Evolutionary conservation across 192 early-diverging fungal genomes (phyloP), one percentile per base, ranked within the genome.

Genomic region (Diversispora eburnea): DNA sequence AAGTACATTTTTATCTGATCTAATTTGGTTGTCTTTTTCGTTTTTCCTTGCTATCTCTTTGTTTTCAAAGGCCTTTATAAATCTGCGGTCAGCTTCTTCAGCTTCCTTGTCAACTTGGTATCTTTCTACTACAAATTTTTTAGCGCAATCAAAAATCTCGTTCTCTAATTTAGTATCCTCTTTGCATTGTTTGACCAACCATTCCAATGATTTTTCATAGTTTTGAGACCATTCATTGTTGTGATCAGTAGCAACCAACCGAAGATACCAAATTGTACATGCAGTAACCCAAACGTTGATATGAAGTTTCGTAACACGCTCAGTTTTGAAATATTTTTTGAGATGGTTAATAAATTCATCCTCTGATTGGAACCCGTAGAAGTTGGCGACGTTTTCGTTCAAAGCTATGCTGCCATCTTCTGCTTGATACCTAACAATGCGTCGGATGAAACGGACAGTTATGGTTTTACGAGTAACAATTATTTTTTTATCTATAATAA

Each of bases 211-310:
- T 47, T 61, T 48, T 15, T 73, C 71, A 55, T 62, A 73, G 0
- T 39, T 2, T 3, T 15, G 6, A 15, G 62, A 3, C 71, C 71
- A 73, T 4, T 73, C 59, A 10, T 63, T 4, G 2, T 47, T 17
- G 41, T 62, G 47, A 62, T 73, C 59, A 15, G 46, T n/a, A 22
- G 71, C 59, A 22, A 73, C 71, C 10, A 62, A 62, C 20, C 71
- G 54, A 41, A 45, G 41, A 19, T 62, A 73, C 56, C 59, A 73
- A 59, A 73, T 12, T 13, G 10, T 61, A 47, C 22, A 54, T 48
- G 71, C 59, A 3, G 57, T 73, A 15, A 47, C 46, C 71, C 56
- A 73, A 48, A 61, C 47, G n/a, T 71, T 42, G 5, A 19, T 8
- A 10, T 73, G 47, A 61, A 62, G 39, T 22, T 73, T 59, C 0